phyloP scores from a whole-genome alignment of 1,284 basidiomycete species.

The Tilletia walkeri region DNA sequence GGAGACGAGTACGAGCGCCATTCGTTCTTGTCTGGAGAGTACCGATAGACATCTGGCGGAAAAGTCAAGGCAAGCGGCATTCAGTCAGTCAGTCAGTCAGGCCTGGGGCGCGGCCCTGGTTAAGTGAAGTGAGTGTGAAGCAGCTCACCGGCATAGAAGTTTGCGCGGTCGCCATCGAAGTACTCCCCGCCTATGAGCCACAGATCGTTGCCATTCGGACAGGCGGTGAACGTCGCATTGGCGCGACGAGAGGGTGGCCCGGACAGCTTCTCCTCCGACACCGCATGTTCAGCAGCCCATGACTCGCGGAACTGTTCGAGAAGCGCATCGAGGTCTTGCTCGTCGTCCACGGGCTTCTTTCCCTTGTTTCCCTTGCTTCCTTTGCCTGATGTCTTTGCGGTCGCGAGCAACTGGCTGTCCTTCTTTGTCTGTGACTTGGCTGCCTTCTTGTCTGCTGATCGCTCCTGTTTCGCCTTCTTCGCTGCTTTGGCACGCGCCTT shows the following conservation, averaged over 20 bases:
- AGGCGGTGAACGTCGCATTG: slow-evolving; percentile 53
- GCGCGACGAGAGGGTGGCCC: slow-evolving; percentile 45
- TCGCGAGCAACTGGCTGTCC: slow-evolving; percentile 8
- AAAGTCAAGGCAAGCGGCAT: not conserved
- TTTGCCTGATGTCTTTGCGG: slow-evolving; percentile 24
- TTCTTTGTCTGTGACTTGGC: slow-evolving; percentile 27
- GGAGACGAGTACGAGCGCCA: slow-evolving; percentile 50
- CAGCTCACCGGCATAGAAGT: slow-evolving; percentile 54
- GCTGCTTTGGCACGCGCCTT: slow-evolving; percentile 53
- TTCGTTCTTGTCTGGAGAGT: slow-evolving; percentile 40
- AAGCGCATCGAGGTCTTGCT: slow-evolving; percentile 53
- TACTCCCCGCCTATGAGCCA: slow-evolving; percentile 55
- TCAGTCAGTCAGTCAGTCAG: too few species aligned
- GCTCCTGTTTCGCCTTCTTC: slow-evolving; percentile 54
- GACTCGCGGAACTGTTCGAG: slow-evolving; percentile 45
- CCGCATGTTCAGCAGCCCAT: slow-evolving; percentile 49
- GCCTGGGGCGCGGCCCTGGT: too few species aligned
- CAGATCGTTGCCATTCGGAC: slow-evolving; percentile 52
- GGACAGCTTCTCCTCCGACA: slow-evolving; percentile 45
- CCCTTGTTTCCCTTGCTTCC: slow-evolving; percentile 1
- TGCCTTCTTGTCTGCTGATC: slow-evolving; percentile 38
- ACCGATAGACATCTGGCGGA: slow-evolving; percentile 1
- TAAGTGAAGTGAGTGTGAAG: too few species aligned
- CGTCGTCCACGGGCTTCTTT: slow-evolving; percentile 39
- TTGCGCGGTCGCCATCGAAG: slow-evolving; percentile 50